Conservation (phyloP, 2,329 filamentous ascomycete species). For the Venturia carpophila region DNA sequence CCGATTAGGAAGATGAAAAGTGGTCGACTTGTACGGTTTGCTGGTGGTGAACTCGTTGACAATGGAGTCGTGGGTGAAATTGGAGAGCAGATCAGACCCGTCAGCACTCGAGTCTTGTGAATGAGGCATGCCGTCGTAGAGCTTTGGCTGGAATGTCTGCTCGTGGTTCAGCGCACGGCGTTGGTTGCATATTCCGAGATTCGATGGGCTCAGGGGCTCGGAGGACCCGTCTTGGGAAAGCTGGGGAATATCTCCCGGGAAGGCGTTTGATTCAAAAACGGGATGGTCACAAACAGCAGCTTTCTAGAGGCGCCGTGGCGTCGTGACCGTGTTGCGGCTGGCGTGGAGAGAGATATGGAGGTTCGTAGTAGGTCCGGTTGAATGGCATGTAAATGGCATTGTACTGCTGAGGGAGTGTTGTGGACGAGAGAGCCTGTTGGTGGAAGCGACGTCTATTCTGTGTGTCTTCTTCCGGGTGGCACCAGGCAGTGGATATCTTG, state of each 20-base stretch:
- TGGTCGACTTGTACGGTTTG: slow-evolving; percentile 1
- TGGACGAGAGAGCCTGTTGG: background rate
- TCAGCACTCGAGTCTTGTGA: slow-evolving; percentile 3
- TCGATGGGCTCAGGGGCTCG: background rate
- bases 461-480: background rate
- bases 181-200: background rate
- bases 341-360: slow-evolving; percentile 6
- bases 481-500: background rate
- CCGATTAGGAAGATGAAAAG: slow-evolving; percentile 13
- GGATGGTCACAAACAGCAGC: background rate
- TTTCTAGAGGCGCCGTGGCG: background rate
- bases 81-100: slow-evolving; percentile 8
- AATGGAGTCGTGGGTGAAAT: background rate
- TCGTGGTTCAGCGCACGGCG: background rate
- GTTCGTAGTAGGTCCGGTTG: background rate
- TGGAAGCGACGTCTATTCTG: background rate
- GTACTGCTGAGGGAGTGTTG: background rate
- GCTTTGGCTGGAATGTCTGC: background rate
- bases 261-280: background rate
- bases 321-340: background rate
- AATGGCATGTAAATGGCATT: background rate
- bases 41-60: background rate
- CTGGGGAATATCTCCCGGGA: background rate
- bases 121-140: slow-evolving; percentile 11
- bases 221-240: background rate